These are phyloP conservation scores for Penicillium odoratum DNA, from an alignment of 495 filamentous ascomycete genomes.

Conservation along the genomic window DNA sequence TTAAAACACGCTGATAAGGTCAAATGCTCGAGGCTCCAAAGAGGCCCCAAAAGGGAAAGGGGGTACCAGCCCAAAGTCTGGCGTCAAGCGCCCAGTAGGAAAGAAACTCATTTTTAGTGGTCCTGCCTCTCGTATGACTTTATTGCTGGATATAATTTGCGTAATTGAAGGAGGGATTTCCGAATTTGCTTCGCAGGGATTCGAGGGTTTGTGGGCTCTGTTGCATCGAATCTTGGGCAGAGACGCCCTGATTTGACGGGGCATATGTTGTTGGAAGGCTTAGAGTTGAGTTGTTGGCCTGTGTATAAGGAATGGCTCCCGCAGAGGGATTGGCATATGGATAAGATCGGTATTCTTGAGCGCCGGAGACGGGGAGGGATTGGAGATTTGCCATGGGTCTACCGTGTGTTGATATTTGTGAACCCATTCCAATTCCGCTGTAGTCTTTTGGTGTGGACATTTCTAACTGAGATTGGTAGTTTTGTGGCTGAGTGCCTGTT, in stretches of 20 bases:
- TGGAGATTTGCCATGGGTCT: constrained; percentile 34
- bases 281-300: constrained; percentile 40
- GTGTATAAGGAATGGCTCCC: constrained; percentile 33
- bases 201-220: constrained; percentile 30
- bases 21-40: constrained; percentile 10
- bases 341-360: constrained; percentile 38
- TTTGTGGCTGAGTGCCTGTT: constrained; percentile 34
- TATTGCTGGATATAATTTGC: constrained; percentile 34
- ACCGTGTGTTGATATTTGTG: constrained; percentile 33
- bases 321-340: constrained; percentile 38
- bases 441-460: constrained; percentile 35
- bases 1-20: constrained; percentile 25
- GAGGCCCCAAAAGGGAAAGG: background rate
- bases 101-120: constrained; percentile 10
- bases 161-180: constrained; percentile 37
- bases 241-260: constrained; percentile 28
- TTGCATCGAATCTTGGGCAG: constrained; percentile 30
- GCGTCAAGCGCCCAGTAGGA: background rate
- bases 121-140: constrained; percentile 14
- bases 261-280: constrained; percentile 37
- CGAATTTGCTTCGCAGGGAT: constrained; percentile 32
- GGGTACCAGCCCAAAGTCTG: constrained; percentile 16
- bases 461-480: constrained; percentile 34
- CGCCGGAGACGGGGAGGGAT: constrained; percentile 34
- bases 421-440: constrained; percentile 31